Evolutionary conservation across 805 yeast species (phyloP), one percentile per base, ranked within the genome.

Genomic region (Saturnispora kantuleensis): DNA sequence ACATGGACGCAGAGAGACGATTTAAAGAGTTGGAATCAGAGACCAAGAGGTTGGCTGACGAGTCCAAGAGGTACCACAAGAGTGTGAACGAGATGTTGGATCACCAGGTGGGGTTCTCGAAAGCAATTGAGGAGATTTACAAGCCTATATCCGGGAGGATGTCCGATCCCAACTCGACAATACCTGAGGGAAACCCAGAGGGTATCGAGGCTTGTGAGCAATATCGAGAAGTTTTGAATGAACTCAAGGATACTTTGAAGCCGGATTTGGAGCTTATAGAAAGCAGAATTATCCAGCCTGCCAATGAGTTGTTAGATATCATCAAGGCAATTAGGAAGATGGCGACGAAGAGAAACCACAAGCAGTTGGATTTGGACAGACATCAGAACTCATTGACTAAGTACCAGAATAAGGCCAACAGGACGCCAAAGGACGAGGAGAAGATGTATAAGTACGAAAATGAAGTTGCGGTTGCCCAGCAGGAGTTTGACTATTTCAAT

Each of bases 181-280:
- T 78, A 39, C 89, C 89, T 0, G 98, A 93, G 60, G 97, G 94
- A 54, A 89, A 89, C 58, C 97, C 97, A 3, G 95, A 93, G 43
- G 98, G 97, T 54, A 87, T 93, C 52, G 80, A 84, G 57, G 98
- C 98, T 1, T 78, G 94, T 56, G 95, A 84, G 58, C 95, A 84
- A 60, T 93, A 89, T 65, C 73, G 95, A 47, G 94, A 76, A 36
- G 82, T 88, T 45, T 96, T 93, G 32, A 75, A 77, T 41, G 97
- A 89, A 49, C 69, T 93, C 54, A 93, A 89, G 65, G 80, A 77
- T 45, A 79, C 87, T 2, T 69, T 93, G 57, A 83, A 86, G 59
- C 98, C 98, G 0, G 98, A 93, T 62, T 71, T 93, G 60, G 95
- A 86, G 55, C 74, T 93, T 63, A 86, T 93, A 53, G 97, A 93